Conservation (phyloP, 2,329 filamentous ascomycete species). For the Ophiostoma sp. region DNA sequence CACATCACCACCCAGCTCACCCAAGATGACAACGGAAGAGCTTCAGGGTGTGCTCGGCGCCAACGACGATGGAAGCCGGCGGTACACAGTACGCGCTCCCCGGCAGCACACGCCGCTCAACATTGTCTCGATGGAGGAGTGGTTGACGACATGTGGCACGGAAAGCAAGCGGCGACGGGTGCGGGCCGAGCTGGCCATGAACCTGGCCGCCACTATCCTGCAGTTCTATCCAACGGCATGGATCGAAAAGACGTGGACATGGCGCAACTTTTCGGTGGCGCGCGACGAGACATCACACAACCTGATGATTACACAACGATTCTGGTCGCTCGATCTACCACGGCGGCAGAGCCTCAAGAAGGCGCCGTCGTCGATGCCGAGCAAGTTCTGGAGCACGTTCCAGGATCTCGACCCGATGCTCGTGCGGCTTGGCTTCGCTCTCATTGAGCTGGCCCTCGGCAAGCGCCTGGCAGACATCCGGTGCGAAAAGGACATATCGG, state of each 20-base stretch:
- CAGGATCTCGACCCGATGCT: slow-evolving; percentile 29
- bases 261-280: slow-evolving; percentile 29
- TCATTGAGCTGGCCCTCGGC: slow-evolving; percentile 29
- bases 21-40: slow-evolving; percentile 2
- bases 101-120: slow-evolving; percentile 19
- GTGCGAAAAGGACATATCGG: not conserved
- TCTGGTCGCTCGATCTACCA: slow-evolving; percentile 26
- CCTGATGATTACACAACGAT: slow-evolving; percentile 28
- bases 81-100: slow-evolving; percentile 26
- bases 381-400: slow-evolving; percentile 28
- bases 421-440: slow-evolving; percentile 29
- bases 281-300: slow-evolving; percentile 23
- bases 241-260: slow-evolving; percentile 31
- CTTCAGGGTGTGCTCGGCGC: slow-evolving; percentile 27
- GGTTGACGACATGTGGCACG: slow-evolving; percentile 23
- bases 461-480: slow-evolving; percentile 27
- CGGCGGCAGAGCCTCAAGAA: slow-evolving; percentile 17
- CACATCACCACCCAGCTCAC: slow-evolving; percentile 27
- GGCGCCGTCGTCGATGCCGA: slow-evolving; percentile 18
- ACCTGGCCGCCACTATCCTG: slow-evolving; percentile 28
- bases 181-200: slow-evolving; percentile 28
- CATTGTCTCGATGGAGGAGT: slow-evolving; percentile 30
- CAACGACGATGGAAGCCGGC: slow-evolving; percentile 13
- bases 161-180: slow-evolving; percentile 27
- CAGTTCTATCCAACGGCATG: slow-evolving; percentile 30